Conservation (phyloP, 805 yeast species). For the Candida pseudoglaebosa region DNA sequence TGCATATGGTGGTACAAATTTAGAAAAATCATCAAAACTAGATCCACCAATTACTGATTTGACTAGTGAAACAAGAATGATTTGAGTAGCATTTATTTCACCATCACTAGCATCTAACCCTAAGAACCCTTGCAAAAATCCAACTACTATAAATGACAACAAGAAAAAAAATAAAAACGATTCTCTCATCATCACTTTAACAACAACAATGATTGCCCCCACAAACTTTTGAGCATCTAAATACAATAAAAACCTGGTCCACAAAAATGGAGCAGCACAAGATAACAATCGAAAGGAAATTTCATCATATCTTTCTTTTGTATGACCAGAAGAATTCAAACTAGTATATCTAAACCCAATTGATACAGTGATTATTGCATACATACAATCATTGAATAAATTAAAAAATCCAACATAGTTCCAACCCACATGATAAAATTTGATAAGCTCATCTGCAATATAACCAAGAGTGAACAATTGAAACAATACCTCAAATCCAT, state of each 20-base stretch:
- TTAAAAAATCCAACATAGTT: constrained; percentile 75
- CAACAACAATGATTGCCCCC: constrained; percentile 84
- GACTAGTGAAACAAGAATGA: constrained; percentile 60
- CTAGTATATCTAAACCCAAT: constrained; percentile 52
- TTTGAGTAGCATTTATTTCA: constrained; percentile 64
- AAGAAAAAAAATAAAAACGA: constrained; percentile 78
- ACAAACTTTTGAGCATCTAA: constrained; percentile 78
- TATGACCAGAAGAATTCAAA: constrained; percentile 18
- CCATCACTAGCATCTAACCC: constrained; percentile 91
- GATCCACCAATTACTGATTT: constrained; percentile 75
- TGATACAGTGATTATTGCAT: constrained; percentile 49
- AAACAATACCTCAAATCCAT: constrained; percentile 51
- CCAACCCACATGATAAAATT: constrained; percentile 72
- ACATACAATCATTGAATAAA: constrained; percentile 70
- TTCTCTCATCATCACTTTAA: constrained; percentile 84
- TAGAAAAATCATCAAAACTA: constrained; percentile 62
- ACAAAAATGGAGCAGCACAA: constrained; percentile 81
- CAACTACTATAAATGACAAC: constrained; percentile 64
- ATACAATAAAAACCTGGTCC: constrained; percentile 73
- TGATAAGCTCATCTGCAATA: constrained; percentile 61
- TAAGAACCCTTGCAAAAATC: constrained; percentile 81
- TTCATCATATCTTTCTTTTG: constrained; percentile 41
- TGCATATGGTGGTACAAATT: constrained; percentile 83
- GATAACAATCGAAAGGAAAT: constrained; percentile 68
- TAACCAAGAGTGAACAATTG: constrained; percentile 66